Evolutionary conservation across 345 rosid species (phyloP).

Genomic region (Firmiana major): DNA sequence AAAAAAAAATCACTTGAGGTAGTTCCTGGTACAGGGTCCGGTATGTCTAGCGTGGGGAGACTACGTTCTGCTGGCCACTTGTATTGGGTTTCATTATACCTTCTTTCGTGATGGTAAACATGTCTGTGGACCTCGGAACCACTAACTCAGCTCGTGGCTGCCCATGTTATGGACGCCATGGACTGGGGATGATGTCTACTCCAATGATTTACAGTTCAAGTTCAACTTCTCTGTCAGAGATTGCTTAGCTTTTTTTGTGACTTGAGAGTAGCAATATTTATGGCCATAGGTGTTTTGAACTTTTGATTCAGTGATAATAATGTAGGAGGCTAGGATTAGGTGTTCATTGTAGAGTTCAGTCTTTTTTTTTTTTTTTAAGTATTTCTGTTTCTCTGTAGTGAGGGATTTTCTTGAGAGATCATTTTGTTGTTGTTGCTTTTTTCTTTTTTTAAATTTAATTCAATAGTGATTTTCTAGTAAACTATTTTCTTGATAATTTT

Average conservation of each 20-base stretch:
- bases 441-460: background rate
- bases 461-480: background rate
- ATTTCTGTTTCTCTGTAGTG: background rate
- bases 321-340: background rate
- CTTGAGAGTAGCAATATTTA: background rate
- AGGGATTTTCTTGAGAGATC: background rate
- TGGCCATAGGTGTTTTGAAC: background rate
- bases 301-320: background rate
- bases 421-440: background rate
- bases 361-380: background rate
- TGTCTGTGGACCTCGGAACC: slow-evolving; percentile 18
- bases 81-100: slow-evolving; percentile 8
- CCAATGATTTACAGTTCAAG: slow-evolving; percentile 12
- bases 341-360: background rate
- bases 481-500: slow-evolving; percentile 14
- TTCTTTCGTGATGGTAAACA: background rate
- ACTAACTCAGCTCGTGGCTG: background rate
- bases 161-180: slow-evolving; percentile 13
- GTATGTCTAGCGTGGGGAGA: slow-evolving; percentile 12
- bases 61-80: slow-evolving; percentile 18
- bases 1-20: too few relatives aligned
- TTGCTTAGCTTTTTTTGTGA: slow-evolving; percentile 9
- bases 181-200: background rate
- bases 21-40: slow-evolving; percentile 23
- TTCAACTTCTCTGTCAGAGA: slow-evolving; percentile 1